Percentiles rank a stretch among this genome's conserved stretches.
These are phyloP conservation scores for Gracilariopsis chorda DNA, from an alignment of 23 red algal genomes.

Conservation along the genomic window DNA sequence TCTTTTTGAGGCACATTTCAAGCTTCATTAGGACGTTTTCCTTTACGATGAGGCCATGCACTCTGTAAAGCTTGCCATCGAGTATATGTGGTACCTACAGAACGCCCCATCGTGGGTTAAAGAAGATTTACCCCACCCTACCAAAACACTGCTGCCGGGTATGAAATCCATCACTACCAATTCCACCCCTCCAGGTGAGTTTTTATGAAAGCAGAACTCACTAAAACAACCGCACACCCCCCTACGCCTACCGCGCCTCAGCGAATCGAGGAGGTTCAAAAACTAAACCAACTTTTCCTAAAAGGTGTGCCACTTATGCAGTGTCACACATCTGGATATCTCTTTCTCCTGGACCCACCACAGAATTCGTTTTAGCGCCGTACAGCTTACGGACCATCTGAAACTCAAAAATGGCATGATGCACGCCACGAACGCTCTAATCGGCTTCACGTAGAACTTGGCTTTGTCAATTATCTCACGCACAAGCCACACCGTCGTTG, in stretches of 20 bases:
- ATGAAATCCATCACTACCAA: conserved; percentile 78
- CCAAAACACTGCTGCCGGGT: conserved; percentile 76
- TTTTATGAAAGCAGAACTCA: conserved; percentile 59
- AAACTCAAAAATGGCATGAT: conserved; percentile 58
- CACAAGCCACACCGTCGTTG: conserved; percentile 80
- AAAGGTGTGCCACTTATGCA: not conserved
- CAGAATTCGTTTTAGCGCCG: conserved; percentile 44
- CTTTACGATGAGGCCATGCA: conserved; percentile 66
- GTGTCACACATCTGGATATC: conserved; percentile 62
- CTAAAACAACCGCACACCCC: not conserved
- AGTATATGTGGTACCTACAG: conserved; percentile 84
- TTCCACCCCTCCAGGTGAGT: conserved; percentile 54
- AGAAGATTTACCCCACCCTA: conserved; percentile 71
- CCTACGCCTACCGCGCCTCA: not conserved
- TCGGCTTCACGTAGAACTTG: conserved; percentile 94
- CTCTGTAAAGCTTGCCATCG: conserved; percentile 64
- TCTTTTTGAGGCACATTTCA: conserved; percentile 56
- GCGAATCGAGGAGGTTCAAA: not conserved
- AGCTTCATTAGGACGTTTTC: conserved; percentile 71
- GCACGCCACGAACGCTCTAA: conserved; percentile 62
- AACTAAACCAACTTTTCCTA: not conserved
- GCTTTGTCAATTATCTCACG: conserved; percentile 94
- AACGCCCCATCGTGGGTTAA: conserved; percentile 61
- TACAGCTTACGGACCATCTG: conserved; percentile 36
- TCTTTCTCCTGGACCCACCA: conserved; percentile 46